phyloP scores from a whole-genome alignment of 2,329 filamentous ascomycete genomes.

The Boeremia lycopersici region DNA sequence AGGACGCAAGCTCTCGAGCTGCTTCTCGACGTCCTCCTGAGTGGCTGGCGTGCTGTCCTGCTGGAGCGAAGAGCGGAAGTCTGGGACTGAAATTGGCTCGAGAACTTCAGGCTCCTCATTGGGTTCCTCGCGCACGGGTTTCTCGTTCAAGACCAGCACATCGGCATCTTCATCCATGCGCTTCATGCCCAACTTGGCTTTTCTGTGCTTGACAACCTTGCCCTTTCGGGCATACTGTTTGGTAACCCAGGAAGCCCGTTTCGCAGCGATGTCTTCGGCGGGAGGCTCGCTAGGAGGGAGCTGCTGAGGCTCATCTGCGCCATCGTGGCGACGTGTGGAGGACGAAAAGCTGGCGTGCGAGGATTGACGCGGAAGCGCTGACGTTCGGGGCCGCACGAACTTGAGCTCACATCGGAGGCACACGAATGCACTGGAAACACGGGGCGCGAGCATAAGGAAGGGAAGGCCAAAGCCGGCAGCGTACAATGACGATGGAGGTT shows the following conservation, averaged over 20 bases:
- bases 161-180: constrained; percentile 44
- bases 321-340: constrained; percentile 32
- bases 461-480: constrained; percentile 10
- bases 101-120: constrained; percentile 13
- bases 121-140: constrained; percentile 11
- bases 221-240: constrained; percentile 23
- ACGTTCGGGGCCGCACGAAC: constrained; percentile 29
- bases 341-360: constrained; percentile 38
- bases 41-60: constrained; percentile 28
- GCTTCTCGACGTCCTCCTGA: constrained; percentile 39
- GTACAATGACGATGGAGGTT: constrained; percentile 8
- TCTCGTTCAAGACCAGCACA: constrained; percentile 44
- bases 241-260: background rate
- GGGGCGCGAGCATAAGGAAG: constrained; percentile 45
- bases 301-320: constrained; percentile 20
- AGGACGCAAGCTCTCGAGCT: constrained; percentile 41
- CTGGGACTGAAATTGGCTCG: constrained; percentile 22
- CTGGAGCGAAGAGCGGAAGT: constrained; percentile 37
- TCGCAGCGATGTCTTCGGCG: background rate
- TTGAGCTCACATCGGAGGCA: constrained; percentile 48
- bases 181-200: constrained; percentile 39
- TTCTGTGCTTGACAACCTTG: constrained; percentile 35
- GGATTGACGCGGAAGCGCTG: constrained; percentile 19
- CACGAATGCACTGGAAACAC: constrained; percentile 45
- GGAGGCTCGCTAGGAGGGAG: background rate